phyloP scores from a whole-genome alignment of 176 grass and related monocot genomes.

The Urochloa ruziziensis region DNA sequence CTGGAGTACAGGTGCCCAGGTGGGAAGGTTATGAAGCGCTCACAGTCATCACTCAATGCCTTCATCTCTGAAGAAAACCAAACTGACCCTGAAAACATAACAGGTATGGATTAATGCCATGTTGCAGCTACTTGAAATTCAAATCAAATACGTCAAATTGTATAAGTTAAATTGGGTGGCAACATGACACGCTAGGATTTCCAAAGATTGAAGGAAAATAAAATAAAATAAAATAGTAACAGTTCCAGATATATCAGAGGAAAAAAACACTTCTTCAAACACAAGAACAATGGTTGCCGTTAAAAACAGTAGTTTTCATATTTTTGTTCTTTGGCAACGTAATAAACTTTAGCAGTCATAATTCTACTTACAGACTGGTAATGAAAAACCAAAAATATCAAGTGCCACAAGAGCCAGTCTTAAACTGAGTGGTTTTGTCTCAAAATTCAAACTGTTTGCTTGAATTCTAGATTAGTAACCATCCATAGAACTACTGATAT shows the following conservation, averaged over 20 bases:
- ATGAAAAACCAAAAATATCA: not conserved
- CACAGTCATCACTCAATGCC: constrained; percentile 94
- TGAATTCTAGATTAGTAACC: not conserved
- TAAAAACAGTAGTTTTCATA: not conserved
- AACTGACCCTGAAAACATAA: constrained; percentile 71
- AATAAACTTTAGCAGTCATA: not conserved
- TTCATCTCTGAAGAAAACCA: constrained; percentile 99
- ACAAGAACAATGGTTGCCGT: not conserved
- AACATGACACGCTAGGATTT: not conserved
- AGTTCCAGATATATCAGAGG: constrained; percentile 12
- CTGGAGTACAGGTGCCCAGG: constrained; percentile 98
- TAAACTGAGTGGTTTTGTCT: not conserved
- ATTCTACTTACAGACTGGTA: not conserved
- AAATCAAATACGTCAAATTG: not conserved
- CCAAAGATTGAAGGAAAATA: not conserved
- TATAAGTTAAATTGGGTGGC: not conserved
- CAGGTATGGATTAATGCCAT: constrained; percentile 11
- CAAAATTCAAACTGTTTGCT: not conserved
- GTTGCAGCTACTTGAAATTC: not conserved
- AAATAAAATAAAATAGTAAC: not conserved
- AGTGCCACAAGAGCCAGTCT: not conserved
- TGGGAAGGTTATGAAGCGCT: constrained; percentile 88
- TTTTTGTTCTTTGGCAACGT: not conserved
- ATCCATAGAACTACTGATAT: not conserved
- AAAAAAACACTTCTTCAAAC: not conserved